Base-by-base conservation (phyloP, 2,329 filamentous ascomycete genomes). In the Monosporascus cannonballus region DNA sequence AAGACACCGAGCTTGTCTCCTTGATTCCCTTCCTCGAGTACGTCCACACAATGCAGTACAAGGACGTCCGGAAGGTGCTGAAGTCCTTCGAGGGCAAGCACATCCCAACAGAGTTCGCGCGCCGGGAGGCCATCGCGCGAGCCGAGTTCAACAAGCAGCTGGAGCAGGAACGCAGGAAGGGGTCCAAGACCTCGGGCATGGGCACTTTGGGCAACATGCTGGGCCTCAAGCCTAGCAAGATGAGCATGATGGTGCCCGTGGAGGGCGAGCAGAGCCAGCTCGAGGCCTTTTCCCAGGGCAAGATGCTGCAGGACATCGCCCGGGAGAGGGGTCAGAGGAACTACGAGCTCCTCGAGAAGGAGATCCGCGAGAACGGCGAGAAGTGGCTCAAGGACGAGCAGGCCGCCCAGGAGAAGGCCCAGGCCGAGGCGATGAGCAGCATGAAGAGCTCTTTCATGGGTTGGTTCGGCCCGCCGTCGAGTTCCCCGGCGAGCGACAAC, bases 1-100 rank as follows among this genome's bases (percentile, higher is more conserved):
- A 85, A 62, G 93, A 99, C 71, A 90, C 85, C 67, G 89, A 90
- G 47, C 86, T 99, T 11, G 88, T 99, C 22, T 82, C 85, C 4
- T 76, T 96, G 48, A 96, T 99, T 54, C 94, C 94, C 14, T 96
- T 99, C 83, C 85, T 99, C 57, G 94, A 99, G 74, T 97, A 96
- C 72, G 84, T 99, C 59, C 90, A 91, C 60, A 94, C 91, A 20
- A 96, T 97, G 89, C 87, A 91, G 59, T 89, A 90, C 62, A 79
- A 85, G 50, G 94, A 99, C 64, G 89, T 95, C 15, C 89, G 94
- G 61, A 85, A 88, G 64, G 86, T 94, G 4, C 73, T 96, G 67
- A 90, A 89, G 73, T 92, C 89, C 0, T 96, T 96, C 64, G 85
- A 96, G 52, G 92, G 91, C 69, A 90, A 86, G 67, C 80, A 93